phyloP scores from a whole-genome alignment of 495 filamentous ascomycete genomes.

The Lophiotrema nucula region DNA sequence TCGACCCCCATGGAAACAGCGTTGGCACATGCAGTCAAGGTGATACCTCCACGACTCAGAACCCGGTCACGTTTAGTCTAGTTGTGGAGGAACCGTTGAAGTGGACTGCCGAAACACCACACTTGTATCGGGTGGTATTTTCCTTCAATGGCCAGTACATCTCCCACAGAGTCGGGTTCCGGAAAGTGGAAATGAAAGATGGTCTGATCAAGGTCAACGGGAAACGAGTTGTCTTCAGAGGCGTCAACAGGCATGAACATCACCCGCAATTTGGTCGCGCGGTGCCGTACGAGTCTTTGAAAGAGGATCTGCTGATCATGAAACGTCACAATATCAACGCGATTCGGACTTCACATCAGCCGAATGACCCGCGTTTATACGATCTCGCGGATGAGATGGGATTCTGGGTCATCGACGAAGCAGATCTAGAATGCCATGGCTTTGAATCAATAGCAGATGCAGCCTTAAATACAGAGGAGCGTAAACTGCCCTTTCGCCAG shows the following conservation, averaged over 20 bases:
- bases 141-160: conserved; percentile 21
- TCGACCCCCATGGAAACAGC: neutral
- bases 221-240: conserved; percentile 29
- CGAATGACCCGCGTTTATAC: conserved; percentile 41
- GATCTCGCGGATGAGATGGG: conserved; percentile 68
- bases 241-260: conserved; percentile 38
- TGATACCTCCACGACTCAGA: neutral
- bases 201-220: conserved; percentile 35
- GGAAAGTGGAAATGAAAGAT: conserved; percentile 33
- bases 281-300: conserved; percentile 32
- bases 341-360: conserved; percentile 34
- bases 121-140: conserved; percentile 52
- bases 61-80: conserved; percentile 38
- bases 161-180: conserved; percentile 31
- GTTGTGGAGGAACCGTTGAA: conserved; percentile 50
- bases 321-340: conserved; percentile 38
- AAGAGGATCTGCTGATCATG: conserved; percentile 33
- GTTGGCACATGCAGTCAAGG: neutral
- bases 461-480: conserved; percentile 46
- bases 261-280: conserved; percentile 32
- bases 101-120: conserved; percentile 68
- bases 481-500: conserved; percentile 49
- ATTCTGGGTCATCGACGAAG: conserved; percentile 69
- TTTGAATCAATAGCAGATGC: conserved; percentile 48
- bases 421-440: conserved; percentile 69